Evolutionary conservation across 805 yeast species (phyloP).

Genomic region (Dipodascus albidus): DNA sequence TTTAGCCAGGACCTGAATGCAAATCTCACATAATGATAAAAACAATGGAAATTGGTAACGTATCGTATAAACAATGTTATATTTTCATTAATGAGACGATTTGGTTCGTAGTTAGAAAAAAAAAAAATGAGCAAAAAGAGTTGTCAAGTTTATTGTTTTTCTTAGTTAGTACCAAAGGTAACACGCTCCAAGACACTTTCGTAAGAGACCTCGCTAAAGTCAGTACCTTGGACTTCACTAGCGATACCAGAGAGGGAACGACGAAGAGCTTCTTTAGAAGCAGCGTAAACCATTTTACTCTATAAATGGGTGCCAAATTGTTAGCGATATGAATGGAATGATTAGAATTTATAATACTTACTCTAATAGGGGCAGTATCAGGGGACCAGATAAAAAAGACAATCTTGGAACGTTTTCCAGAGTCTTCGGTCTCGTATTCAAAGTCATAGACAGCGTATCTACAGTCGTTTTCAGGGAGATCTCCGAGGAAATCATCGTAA

Average conservation of each 20-base stretch:
- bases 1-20: no score
- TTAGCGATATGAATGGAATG: background rate
- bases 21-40: no score
- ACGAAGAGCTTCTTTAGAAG: conserved; percentile 96
- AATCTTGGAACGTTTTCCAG: conserved; percentile 81
- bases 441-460: conserved; percentile 95
- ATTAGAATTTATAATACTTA: conserved; percentile 2
- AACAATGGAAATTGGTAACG: no score
- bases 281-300: conserved; percentile 90
- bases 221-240: conserved; percentile 95
- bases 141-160: no score
- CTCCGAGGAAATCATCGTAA: conserved; percentile 78
- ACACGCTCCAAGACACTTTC: conserved; percentile 88
- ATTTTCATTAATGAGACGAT: background rate
- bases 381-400: conserved; percentile 90
- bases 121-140: no score
- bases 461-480: conserved; percentile 92
- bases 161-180: conserved; percentile 62
- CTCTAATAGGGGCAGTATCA: conserved; percentile 88
- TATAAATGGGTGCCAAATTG: conserved; percentile 19
- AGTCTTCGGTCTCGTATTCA: conserved; percentile 86
- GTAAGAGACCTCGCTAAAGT: conserved; percentile 90
- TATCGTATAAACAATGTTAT: background rate
- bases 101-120: background rate
- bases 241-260: conserved; percentile 93